Evolutionary conservation across 805 yeast species (phyloP).

Genomic region (Lipomyces yamadae): DNA sequence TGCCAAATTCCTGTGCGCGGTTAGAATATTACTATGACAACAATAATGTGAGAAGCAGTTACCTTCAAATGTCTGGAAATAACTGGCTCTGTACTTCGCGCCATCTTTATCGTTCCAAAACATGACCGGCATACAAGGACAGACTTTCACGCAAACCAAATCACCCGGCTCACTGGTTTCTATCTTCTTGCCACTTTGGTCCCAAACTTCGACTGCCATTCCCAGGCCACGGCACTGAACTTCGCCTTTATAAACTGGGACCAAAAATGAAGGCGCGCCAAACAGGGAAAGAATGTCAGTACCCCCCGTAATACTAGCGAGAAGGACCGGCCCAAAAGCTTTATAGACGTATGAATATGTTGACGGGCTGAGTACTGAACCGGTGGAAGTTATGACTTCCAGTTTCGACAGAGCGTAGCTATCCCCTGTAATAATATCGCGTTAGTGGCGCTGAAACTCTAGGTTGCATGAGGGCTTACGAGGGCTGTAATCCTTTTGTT

Average conservation of each 20-base stretch:
- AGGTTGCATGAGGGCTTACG: neutral
- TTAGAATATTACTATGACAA: neutral
- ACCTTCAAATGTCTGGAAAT: constrained; percentile 33
- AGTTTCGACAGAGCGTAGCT: constrained; percentile 21
- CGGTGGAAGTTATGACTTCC: constrained; percentile 37
- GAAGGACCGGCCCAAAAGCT: constrained; percentile 32
- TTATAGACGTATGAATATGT: constrained; percentile 38
- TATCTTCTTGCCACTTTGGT: constrained; percentile 26
- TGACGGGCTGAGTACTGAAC: constrained; percentile 39
- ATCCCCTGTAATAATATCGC: constrained; percentile 4
- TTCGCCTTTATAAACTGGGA: constrained; percentile 39
- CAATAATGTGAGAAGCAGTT: neutral
- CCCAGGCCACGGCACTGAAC: constrained; percentile 39
- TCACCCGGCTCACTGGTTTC: constrained; percentile 37
- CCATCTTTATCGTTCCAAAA: constrained; percentile 37
- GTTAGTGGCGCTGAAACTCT: neutral
- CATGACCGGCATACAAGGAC: constrained; percentile 41
- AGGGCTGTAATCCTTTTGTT: constrained; percentile 33
- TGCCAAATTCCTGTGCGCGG: constrained; percentile 35
- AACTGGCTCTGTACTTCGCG: constrained; percentile 34
- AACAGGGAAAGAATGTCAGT: constrained; percentile 40
- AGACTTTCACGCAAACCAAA: constrained; percentile 35
- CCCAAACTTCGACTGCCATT: constrained; percentile 40
- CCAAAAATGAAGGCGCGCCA: constrained; percentile 37
- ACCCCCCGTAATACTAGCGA: constrained; percentile 40